Conservation (phyloP, 208 protist species). For the Acanthamoeba rhysodes region DNA sequence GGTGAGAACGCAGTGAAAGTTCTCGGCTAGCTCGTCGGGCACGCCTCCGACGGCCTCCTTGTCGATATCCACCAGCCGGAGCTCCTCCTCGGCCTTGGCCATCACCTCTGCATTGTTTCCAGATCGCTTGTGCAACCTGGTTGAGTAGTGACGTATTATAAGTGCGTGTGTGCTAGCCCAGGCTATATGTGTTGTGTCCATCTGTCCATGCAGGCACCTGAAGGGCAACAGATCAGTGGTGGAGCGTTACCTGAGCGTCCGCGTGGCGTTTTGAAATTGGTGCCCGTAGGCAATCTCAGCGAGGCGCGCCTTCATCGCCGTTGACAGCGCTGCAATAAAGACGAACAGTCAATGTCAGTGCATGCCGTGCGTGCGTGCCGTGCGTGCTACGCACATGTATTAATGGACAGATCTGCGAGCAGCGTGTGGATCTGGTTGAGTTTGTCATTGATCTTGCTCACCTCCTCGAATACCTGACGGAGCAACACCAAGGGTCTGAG, state of each 20-base stretch:
- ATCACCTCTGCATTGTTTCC: not conserved
- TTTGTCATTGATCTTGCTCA: not conserved
- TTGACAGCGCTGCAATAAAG: not conserved
- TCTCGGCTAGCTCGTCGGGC: not conserved
- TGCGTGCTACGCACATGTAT: not conserved
- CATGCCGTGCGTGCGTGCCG: not conserved
- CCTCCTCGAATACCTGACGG: not conserved
- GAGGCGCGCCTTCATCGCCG: constrained; percentile 3
- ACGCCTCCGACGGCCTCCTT: not conserved
- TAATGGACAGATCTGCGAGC: not conserved
- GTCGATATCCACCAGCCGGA: not conserved
- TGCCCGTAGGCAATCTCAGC: not conserved
- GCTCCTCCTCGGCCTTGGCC: not conserved
- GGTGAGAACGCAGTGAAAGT: constrained; percentile 17
- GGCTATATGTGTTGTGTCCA: too few relatives aligned
- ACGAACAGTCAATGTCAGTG: not conserved
- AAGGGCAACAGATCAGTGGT: not conserved
- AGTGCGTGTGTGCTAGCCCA: too few relatives aligned
- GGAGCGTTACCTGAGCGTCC: not conserved
- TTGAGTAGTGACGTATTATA: not conserved
- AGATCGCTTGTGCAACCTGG: not conserved
- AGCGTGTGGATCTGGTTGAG: not conserved
- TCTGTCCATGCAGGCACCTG: too few relatives aligned
- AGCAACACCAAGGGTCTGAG: too few relatives aligned
- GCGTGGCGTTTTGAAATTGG: constrained; percentile 22